phyloP scores from a whole-genome alignment of 176 grass and related monocot species.

The Pontederia crassipes region DNA sequence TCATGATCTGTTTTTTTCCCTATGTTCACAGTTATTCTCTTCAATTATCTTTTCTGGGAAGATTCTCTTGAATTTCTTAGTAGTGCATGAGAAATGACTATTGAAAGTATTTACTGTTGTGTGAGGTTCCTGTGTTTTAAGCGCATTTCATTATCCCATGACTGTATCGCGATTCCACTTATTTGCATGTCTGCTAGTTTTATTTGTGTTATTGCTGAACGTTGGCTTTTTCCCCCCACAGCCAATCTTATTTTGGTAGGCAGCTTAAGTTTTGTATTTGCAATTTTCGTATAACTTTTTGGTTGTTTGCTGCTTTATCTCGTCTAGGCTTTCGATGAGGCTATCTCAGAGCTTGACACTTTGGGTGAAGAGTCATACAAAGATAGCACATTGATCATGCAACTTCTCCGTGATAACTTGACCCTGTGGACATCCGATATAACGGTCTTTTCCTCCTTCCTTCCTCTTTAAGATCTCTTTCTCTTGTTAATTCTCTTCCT shows the following conservation, averaged over 20 bases:
- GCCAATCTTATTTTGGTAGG: too few species aligned
- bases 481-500: neutral
- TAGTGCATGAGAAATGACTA: too few species aligned
- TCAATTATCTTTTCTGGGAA: too few species aligned
- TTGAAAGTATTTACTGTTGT: too few species aligned
- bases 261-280: neutral
- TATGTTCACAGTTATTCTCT: too few species aligned
- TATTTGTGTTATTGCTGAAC: too few species aligned
- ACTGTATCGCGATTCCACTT: too few species aligned
- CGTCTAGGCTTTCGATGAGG: constrained; percentile 18
- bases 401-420: constrained; percentile 18
- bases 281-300: neutral
- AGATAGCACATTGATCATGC: constrained; percentile 20
- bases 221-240: neutral
- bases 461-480: neutral
- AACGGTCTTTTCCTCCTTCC: neutral
- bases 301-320: neutral
- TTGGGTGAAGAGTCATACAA: constrained; percentile 20
- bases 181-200: too few species aligned
- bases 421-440: constrained; percentile 19
- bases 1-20: too few species aligned
- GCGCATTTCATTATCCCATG: too few species aligned
- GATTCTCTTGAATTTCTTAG: too few species aligned
- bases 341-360: constrained; percentile 15
- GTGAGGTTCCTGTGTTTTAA: too few species aligned